These are phyloP conservation scores for Thelonectria discophora DNA, from an alignment of 2,329 filamentous ascomycete genomes.

Conservation along the genomic window DNA sequence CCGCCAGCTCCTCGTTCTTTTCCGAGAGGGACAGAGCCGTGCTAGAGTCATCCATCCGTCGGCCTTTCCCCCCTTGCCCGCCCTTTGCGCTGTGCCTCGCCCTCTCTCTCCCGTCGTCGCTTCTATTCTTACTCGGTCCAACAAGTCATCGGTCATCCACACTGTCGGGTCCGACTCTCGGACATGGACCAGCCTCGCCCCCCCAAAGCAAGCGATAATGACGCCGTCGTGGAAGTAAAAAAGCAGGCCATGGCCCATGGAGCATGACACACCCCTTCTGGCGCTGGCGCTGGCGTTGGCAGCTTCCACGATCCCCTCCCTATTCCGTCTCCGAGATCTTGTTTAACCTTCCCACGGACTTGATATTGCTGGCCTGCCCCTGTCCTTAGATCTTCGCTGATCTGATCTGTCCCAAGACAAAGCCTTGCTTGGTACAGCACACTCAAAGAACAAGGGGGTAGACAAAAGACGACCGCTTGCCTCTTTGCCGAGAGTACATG, in stretches of 20 bases:
- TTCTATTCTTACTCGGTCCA: conserved; percentile 1
- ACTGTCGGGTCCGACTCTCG: conserved; percentile 25
- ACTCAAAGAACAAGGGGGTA: too few relatives aligned
- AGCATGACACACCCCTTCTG: conserved; percentile 4
- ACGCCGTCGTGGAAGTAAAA: conserved; percentile 26
- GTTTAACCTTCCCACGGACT: conserved; percentile 11
- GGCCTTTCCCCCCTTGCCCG: conserved; percentile 5
- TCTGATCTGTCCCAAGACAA: conserved; percentile 1
- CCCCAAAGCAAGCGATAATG: conserved; percentile 20
- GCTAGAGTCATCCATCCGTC: not conserved
- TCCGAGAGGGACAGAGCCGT: too few relatives aligned
- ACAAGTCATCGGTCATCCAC: conserved; percentile 14
- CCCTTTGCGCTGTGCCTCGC: conserved; percentile 17
- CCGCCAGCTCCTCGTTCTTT: not conserved
- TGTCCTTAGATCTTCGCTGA: not conserved
- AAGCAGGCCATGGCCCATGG: conserved; percentile 22
- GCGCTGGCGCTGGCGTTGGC: conserved; percentile 1
- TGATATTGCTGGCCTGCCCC: conserved; percentile 9
- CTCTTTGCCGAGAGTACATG: conserved; percentile 25
- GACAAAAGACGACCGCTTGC: not conserved
- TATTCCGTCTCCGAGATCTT: conserved; percentile 16
- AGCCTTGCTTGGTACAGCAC: conserved; percentile 1
- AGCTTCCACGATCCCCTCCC: conserved; percentile 24
- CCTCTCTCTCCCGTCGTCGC: not conserved
- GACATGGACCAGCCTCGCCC: conserved; percentile 11